phyloP scores from a whole-genome alignment of 768 basidiomycete genomes.

The Sutorius australiensis region DNA sequence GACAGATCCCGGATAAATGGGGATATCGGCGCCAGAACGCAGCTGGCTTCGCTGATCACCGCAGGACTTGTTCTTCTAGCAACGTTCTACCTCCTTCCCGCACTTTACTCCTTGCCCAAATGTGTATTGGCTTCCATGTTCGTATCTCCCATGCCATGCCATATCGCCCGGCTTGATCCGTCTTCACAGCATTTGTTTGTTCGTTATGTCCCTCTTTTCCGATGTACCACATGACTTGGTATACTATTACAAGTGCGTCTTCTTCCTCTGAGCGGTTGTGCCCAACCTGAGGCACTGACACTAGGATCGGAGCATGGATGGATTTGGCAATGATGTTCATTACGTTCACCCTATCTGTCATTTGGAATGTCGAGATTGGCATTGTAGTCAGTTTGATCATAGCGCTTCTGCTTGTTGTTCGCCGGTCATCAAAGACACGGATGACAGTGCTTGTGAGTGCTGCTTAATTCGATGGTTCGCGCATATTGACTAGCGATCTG shows the following conservation, averaged over 20 bases:
- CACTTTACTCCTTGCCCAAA: slow-evolving; percentile 84
- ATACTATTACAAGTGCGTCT: slow-evolving; percentile 75
- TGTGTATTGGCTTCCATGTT: slow-evolving; percentile 87
- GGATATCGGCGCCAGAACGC: slow-evolving; percentile 83
- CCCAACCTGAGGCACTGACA: background rate
- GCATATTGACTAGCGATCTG: background rate
- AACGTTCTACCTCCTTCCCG: slow-evolving; percentile 86
- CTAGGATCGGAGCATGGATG: slow-evolving; percentile 83
- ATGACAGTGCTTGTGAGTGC: slow-evolving; percentile 79
- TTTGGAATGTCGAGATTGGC: slow-evolving; percentile 92
- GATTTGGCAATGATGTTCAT: slow-evolving; percentile 83
- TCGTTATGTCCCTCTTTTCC: slow-evolving; percentile 77
- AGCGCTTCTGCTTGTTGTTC: slow-evolving; percentile 85
- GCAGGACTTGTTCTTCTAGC: slow-evolving; percentile 71
- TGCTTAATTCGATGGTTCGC: background rate
- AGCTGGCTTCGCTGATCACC: slow-evolving; percentile 83
- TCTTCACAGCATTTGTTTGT: slow-evolving; percentile 64
- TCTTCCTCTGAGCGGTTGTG: background rate
- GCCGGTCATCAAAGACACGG: slow-evolving; percentile 80
- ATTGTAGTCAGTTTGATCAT: slow-evolving; percentile 85
- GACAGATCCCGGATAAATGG: slow-evolving; percentile 80
- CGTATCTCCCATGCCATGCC: slow-evolving; percentile 26
- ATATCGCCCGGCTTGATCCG: slow-evolving; percentile 9
- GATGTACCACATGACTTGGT: slow-evolving; percentile 85
- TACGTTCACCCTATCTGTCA: slow-evolving; percentile 82